A percentile compares a stretch with the other conserved stretches of the same genome.
These are phyloP conservation scores for Chaetomium strumarium DNA, from an alignment of 2,329 filamentous ascomycete genomes.

Conservation along the genomic window DNA sequence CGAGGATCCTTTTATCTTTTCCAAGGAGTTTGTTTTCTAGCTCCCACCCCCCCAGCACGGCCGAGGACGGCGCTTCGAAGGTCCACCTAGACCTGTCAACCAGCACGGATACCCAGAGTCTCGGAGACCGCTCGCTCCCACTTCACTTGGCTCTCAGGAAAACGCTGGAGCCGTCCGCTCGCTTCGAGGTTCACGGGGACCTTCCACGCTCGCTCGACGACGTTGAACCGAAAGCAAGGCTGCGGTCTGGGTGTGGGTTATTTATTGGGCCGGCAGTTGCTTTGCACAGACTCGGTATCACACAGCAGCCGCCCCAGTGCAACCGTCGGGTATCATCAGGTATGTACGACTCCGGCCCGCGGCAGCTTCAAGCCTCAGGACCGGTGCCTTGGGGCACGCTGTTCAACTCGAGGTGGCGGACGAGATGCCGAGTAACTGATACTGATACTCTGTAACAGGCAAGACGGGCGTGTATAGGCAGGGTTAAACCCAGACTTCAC, in stretches of 20 bases:
- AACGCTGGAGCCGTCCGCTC: conserved; percentile 18
- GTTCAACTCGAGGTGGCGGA: neutral
- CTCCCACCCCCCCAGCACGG: too few relatives aligned
- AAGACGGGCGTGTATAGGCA: neutral
- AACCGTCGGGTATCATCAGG: neutral
- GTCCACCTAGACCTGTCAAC: neutral
- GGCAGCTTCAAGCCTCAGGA: neutral
- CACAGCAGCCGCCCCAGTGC: conserved; percentile 1
- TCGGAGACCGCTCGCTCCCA: conserved; percentile 2
- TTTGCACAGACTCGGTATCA: neutral
- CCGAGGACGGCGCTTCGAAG: neutral
- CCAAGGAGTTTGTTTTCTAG: conserved; percentile 1
- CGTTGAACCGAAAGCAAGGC: neutral
- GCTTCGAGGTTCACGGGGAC: conserved; percentile 4
- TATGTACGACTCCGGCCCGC: neutral
- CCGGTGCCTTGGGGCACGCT: neutral
- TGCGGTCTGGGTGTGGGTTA: neutral
- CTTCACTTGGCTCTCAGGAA: conserved; percentile 14
- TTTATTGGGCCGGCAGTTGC: neutral
- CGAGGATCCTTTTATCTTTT: neutral
- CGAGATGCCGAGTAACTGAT: neutral
- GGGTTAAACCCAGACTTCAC: neutral
- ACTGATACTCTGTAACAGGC: neutral
- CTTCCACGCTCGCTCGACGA: conserved; percentile 1
- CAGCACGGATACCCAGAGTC: neutral